phyloP scores from a whole-genome alignment of 129 eudicot species.

The Artemisia annua region DNA sequence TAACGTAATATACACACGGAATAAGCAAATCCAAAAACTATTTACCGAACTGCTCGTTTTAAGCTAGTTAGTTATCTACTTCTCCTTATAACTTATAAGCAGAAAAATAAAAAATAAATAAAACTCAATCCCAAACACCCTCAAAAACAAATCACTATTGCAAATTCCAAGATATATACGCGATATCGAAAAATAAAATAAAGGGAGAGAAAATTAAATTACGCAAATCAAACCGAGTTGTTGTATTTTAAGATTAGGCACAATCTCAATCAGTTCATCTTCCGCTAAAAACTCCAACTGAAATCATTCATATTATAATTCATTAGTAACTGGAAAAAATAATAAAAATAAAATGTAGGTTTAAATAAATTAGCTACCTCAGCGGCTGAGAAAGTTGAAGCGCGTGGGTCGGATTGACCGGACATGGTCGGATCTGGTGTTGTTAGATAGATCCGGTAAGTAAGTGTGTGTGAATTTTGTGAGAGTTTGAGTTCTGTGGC shows the following conservation, averaged over 20 bases:
- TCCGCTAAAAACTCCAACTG: constrained; percentile 98
- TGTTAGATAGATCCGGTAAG: constrained; percentile 2
- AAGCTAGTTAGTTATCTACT: no score
- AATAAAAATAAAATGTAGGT: background rate
- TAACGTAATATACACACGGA: no score
- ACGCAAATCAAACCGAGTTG: constrained; percentile 77
- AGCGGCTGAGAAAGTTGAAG: constrained; percentile 70
- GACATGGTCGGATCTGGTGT: constrained; percentile 49
- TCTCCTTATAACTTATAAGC: no score
- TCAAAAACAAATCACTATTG: no score
- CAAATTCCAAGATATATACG: background rate
- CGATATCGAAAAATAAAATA: background rate
- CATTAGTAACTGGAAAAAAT: background rate
- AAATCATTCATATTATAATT: constrained; percentile 3
- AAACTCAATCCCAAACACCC: no score
- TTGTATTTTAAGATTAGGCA: constrained; percentile 80
- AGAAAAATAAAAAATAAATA: no score
- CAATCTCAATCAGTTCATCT: constrained; percentile 83
- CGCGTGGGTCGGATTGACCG: constrained; percentile 55
- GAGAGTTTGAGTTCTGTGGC: constrained; percentile 12
- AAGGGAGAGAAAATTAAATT: no score
- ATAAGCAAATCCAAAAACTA: no score
- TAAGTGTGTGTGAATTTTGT: background rate
- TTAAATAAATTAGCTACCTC: constrained; percentile 46
- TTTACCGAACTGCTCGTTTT: no score